Evolutionary conservation across 108 stramenopile genomes (phyloP), one percentile per base, ranked within the genome.

Genomic region (Ochromonas danica): DNA sequence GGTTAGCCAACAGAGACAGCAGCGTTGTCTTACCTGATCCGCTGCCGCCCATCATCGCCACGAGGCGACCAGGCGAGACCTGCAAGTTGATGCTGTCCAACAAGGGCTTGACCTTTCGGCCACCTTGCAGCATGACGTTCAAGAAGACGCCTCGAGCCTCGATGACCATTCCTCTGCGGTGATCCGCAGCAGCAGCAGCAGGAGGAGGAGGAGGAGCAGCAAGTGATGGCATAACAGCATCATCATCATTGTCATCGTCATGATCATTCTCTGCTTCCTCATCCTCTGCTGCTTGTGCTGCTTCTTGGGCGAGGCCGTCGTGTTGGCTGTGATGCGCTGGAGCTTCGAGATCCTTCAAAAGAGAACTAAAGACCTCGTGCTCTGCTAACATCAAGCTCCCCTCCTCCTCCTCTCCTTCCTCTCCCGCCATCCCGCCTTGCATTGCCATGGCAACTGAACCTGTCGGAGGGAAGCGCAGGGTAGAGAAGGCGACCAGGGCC

Each of bases 21-120:
- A 67, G 63, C 6, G 63, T 67, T 10, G 63, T 67, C 31, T 67
- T 67, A 67, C 72, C 72, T 28, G 45, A 57, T 28, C 72, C 72
- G 51, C 40, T 42, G 17, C 72, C 72, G 17, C 72, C 72, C 3
- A 75, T 3, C 28, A 75, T 3, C 10, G 72, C 72, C 14, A 75
- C 72, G 14, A 75, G 40, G 17, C 72, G 72, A 3, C 72, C 72
- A 14, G 63, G 33, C 27, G 17, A 14, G 63, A 67, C 25, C 33
- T 36, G 30, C 17, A 67, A 3, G 63, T 67, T 51, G 45, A 51
- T 51, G 22, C 22, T 22, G 14, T 14, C 22, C 6, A 51, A 22
- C 14, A 51, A 22, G 45, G 45, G 45, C 45, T 51, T 51, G n/a
- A n/a, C n/a, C n/a, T n/a, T n/a, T n/a, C n/a, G n/a, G 22, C 45